Percentiles rank a stretch among this genome's conserved stretches.
Conservation (phyloP, 192 early-diverging fungal species). For the Gigaspora rosea region DNA sequence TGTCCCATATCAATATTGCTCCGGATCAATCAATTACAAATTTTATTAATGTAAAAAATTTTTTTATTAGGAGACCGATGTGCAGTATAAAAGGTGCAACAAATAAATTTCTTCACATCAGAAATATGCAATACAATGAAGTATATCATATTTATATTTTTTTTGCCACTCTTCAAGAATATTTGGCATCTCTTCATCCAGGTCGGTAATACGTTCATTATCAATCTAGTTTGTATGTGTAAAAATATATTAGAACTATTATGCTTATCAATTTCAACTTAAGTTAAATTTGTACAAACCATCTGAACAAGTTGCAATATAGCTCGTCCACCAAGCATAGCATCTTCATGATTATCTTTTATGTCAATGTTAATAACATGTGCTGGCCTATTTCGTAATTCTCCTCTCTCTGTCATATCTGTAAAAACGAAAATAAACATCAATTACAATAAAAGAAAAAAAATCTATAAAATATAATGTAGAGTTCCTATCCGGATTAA, state of each 20-base stretch:
- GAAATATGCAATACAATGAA: slow-evolving; percentile 29
- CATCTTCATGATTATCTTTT: slow-evolving; percentile 91
- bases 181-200: slow-evolving; percentile 83
- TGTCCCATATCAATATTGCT: too few species aligned
- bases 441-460: not conserved
- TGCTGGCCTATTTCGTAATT: slow-evolving; percentile 66
- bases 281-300: slow-evolving; percentile 40
- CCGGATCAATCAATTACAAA: too few species aligned
- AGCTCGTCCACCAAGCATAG: slow-evolving; percentile 77
- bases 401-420: slow-evolving; percentile 78
- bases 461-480: not conserved
- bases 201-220: slow-evolving; percentile 64
- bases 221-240: slow-evolving; percentile 39
- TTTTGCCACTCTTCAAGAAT: slow-evolving; percentile 69
- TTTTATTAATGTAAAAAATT: too few species aligned
- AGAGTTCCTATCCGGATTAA: too few species aligned
- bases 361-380: slow-evolving; percentile 98
- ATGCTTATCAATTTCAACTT: too few species aligned
- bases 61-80: too few species aligned
- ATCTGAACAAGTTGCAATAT: slow-evolving; percentile 80
- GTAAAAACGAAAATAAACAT: not conserved
- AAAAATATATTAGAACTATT: not conserved
- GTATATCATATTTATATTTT: slow-evolving; percentile 25
- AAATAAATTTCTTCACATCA: not conserved
- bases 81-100: too few species aligned